Evolutionary conservation across 2,329 filamentous ascomycete species (phyloP), one percentile per base, ranked within the genome.

Genomic region (Pezicula neosporulosa): DNA sequence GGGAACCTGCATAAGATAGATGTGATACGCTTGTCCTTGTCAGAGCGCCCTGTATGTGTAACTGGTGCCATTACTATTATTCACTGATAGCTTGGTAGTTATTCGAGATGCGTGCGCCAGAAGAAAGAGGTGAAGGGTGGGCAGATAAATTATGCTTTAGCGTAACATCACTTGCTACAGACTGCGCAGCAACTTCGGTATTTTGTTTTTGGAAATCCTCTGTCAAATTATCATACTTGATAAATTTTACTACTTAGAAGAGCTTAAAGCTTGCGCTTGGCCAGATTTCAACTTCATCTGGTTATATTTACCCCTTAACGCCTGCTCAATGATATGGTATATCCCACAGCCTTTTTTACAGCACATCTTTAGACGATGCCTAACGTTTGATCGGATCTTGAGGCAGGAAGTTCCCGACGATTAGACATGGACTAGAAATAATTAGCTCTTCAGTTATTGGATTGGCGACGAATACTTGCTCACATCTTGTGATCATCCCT

Each of bases 401-500:
- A 3, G 94, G 94, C 56, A 99, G 72, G 69, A 99, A 99, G 67
- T 99, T 99, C 46, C 94, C 94, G 45, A 99, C 87, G 64, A 99
- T 99, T 57, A 99, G 76, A 47, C 90, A 91, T 47, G 94, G 94
- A 66, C 94, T 96, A 57, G 43, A 36, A 28, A 41, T 28, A 19
- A 43, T 44, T 51, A 55, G 58, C 51, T 46, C 47, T 28, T 15
- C 5, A 43, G 12, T 13, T 9, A 33, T 13, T 4, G 38, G 36
- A n/a, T 41, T 18, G 12, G 36, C 27, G 18, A 47, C 8, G 18
- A 28, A 15, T 36, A 30, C 16, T 35, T 18, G 38, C 92, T 80
- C 74, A 97, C 94, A 99, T 90, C 66, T 97, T 96, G 70, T 97
- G 90, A 55, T 90, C 89, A 72, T 99, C 94, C 65, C 93, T 85